Base-by-base conservation (phyloP, 2,329 filamentous ascomycete species). In the Chrysoporthe deuterocubensis region DNA sequence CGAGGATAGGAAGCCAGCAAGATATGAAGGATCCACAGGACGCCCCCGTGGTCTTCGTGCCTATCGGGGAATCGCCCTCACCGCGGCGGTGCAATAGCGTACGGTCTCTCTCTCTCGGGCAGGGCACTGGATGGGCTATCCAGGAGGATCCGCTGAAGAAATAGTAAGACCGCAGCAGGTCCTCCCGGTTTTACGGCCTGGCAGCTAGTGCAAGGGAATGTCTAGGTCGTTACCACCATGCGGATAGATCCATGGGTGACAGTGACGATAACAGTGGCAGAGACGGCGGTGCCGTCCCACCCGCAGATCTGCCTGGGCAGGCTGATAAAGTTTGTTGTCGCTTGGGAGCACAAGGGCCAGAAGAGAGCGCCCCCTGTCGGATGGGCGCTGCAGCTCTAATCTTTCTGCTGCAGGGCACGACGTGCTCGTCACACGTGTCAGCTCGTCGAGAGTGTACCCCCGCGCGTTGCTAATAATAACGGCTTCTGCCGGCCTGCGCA, bases 381-480 rank as follows among this genome's bases (percentile, higher is more conserved):
- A 54, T 64, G 50, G 62, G 48, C 50, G 62, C 62, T 56, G 62
- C 40, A 54, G 48, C 34, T 64, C 48, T 56, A 54, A 44, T 63
- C 46, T 63, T 48, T 40, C 61, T 63, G 61, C 61, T 63, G 61
- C 59, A 62, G 43, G 32, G 21, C 26, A 34, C 59, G 32, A 58
- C 43, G 40, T 46, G 40, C 37, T 37, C 26, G 52, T 64, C 62
- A 58, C 50, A 64, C 50, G 40, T 57, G 62, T 56, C 50, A 64
- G 50, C 50, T 32, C 50, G 40, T 3, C 4, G 62, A 64, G n/a
- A 16, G 11, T 8, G 60, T 43, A 18, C 21, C 14, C 52, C 21
- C 52, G 44, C 37, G 34, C n/a, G 14, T 40, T 52, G 56, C 34
- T 42, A 42, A 42, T 42, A 21, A 58, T 58, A 21, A 54, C 50